Evolutionary conservation across 192 early-diverging fungal genomes (phyloP), one percentile per base, ranked within the genome.

Genomic region (Podila clonocystis): DNA sequence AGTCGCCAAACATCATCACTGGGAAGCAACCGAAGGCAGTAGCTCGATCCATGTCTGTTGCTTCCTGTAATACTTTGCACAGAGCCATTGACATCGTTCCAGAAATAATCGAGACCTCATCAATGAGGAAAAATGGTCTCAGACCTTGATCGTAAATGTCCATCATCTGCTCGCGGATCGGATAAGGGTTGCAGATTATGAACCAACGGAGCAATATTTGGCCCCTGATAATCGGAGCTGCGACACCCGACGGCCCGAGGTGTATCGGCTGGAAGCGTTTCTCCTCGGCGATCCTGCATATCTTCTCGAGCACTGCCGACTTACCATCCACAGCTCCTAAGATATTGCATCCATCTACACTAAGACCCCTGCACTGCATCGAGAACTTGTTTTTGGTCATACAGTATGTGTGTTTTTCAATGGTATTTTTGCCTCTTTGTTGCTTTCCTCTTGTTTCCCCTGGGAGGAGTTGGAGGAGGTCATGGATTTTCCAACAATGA

Each of bases 1-100:
- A 71, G 50, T 71, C 70, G 5, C 70, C 70, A 57, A 71, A 71
- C 50, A 70, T 31, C 15, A 63, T 41, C 12, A 70, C 69, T 5
- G 59, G 60, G n/a, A 38, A 36, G 3, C 61, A 50, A 31, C 61
- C 61, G 52, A 63, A 63, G 6, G 50, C 41, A 6, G 38, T 31
- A 19, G 61, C 69, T 4, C 13, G 3, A 38, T 70, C 50, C 20
- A 36, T 28, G 3, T 57, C 9, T 9, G 11, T 61, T 41, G 70
- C 70, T 33, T 72, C 55, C 63, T 59, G 70, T 50, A 62, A 33
- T 9, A 29, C 59, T 22, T 48, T 62, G 9, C 60, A 70, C n/a
- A 70, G 2, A 31, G 31, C 29, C 33, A 22, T 70, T 15, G 62
- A 50, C 36, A 70, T 48, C 20, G 36, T 45, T 20, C 60, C 68